Conservation (phyloP, 208 protist species). For the Trichomonas vaginalis region DNA sequence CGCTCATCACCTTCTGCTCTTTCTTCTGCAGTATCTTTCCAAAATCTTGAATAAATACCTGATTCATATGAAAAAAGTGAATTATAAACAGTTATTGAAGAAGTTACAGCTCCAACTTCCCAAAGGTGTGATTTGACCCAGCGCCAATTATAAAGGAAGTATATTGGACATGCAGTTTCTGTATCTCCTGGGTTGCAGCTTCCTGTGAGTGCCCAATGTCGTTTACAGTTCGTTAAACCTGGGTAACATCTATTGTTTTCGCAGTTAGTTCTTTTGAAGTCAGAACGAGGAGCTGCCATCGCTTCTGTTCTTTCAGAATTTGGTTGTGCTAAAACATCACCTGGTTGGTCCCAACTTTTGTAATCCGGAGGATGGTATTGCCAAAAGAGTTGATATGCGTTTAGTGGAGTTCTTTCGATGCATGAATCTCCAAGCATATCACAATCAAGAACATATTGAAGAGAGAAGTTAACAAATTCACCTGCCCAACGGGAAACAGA, state of each 20-base stretch:
- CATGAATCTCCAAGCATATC: background rate
- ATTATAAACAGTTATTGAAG: background rate
- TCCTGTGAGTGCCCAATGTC: too few species aligned
- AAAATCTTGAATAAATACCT: background rate
- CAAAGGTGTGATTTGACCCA: too few species aligned
- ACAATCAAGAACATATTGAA: background rate
- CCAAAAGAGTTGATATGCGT: background rate
- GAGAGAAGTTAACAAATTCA: background rate
- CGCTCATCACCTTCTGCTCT: background rate
- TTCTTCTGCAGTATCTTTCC: background rate
- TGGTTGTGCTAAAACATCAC: background rate
- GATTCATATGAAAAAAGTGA: background rate
- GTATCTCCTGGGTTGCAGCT: too few species aligned
- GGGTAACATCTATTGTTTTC: too few species aligned
- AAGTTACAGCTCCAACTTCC: background rate
- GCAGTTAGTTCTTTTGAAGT: background rate
- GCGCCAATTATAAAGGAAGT: too few species aligned
- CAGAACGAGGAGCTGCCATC: background rate
- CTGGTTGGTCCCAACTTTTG: background rate
- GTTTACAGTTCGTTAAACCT: too few species aligned
- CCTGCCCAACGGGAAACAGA: background rate
- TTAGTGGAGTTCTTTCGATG: background rate
- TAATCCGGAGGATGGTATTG: background rate
- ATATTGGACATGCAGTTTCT: background rate
- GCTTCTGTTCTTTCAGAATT: background rate